Conservation (phyloP, 805 yeast genomes). For the Wickerhamiella cacticola region DNA sequence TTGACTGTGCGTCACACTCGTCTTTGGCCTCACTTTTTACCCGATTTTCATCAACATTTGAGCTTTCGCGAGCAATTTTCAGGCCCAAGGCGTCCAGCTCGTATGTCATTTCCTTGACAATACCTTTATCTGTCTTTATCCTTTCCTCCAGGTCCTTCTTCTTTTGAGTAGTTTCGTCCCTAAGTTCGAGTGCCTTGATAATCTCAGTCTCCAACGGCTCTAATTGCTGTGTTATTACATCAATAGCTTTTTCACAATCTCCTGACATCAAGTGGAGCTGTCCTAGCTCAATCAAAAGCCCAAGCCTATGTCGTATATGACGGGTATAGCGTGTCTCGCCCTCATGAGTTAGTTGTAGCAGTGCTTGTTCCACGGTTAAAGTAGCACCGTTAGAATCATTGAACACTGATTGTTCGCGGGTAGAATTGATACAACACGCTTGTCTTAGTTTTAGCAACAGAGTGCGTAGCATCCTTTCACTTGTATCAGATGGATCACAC, state of each 20-base stretch:
- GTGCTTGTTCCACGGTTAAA: constrained; percentile 53
- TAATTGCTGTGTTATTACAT: constrained; percentile 18
- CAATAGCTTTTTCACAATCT: constrained; percentile 37
- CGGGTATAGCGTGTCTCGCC: constrained; percentile 35
- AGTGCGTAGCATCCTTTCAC: constrained; percentile 30
- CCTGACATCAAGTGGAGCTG: constrained; percentile 51
- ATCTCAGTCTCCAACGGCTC: background rate
- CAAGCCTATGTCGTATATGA: constrained; percentile 16
- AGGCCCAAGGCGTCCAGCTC: background rate
- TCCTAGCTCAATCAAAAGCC: constrained; percentile 46
- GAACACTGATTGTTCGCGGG: background rate
- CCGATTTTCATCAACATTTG: background rate
- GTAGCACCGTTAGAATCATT: constrained; percentile 18
- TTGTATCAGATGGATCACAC: constrained; percentile 32
- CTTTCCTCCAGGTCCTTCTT: background rate
- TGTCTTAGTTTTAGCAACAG: constrained; percentile 67
- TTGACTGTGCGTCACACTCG: background rate
- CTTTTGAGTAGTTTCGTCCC: background rate
- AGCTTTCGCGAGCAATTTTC: background rate
- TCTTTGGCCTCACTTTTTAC: background rate
- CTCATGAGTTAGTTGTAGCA: constrained; percentile 48
- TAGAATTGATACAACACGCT: constrained; percentile 64
- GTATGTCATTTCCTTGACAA: background rate
- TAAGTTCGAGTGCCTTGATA: background rate
- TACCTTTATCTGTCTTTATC: background rate